A percentile compares a stretch with the other conserved stretches of the same genome.
Conservation (phyloP, 768 basidiomycete genomes). For the Russula foetens region DNA sequence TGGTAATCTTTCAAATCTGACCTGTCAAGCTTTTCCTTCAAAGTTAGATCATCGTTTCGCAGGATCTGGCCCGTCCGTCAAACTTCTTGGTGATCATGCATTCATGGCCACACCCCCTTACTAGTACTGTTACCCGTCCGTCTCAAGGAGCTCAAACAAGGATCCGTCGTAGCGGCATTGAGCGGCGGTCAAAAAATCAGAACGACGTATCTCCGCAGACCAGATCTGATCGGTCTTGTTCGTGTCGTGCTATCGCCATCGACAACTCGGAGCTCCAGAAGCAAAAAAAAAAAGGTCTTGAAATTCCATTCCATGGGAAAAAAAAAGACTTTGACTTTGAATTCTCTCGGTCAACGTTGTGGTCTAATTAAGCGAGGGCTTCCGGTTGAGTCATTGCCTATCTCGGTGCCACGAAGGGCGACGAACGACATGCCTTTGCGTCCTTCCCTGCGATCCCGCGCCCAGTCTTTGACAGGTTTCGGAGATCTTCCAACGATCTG, state of each 20-base stretch:
- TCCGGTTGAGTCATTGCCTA: slow-evolving; percentile 21
- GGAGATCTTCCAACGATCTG: slow-evolving; percentile 24
- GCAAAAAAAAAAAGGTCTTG: too few relatives aligned
- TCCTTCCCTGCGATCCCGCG: background rate
- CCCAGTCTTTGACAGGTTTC: slow-evolving; percentile 18
- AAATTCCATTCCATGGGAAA: background rate
- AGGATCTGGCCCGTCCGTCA: slow-evolving; percentile 5
- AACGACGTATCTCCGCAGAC: slow-evolving; percentile 25
- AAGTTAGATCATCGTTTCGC: background rate
- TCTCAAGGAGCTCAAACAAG: slow-evolving; percentile 1
- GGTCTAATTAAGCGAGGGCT: slow-evolving; percentile 14
- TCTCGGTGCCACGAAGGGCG: slow-evolving; percentile 13
- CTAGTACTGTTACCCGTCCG: background rate
- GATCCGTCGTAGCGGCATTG: background rate
- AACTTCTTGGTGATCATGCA: slow-evolving; percentile 6
- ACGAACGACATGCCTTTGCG: background rate
- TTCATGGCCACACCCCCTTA: too few relatives aligned
- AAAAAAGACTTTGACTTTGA: background rate
- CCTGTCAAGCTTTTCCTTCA: background rate
- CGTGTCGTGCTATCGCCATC: slow-evolving; percentile 21
- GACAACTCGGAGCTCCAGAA: slow-evolving; percentile 21
- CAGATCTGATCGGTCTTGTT: slow-evolving; percentile 23
- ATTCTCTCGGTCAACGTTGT: background rate
- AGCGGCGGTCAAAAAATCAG: background rate
- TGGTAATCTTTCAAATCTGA: slow-evolving; percentile 6